These are phyloP conservation scores for Polyporus arcularius DNA, from an alignment of 768 basidiomycete species.

Conservation along the genomic window DNA sequence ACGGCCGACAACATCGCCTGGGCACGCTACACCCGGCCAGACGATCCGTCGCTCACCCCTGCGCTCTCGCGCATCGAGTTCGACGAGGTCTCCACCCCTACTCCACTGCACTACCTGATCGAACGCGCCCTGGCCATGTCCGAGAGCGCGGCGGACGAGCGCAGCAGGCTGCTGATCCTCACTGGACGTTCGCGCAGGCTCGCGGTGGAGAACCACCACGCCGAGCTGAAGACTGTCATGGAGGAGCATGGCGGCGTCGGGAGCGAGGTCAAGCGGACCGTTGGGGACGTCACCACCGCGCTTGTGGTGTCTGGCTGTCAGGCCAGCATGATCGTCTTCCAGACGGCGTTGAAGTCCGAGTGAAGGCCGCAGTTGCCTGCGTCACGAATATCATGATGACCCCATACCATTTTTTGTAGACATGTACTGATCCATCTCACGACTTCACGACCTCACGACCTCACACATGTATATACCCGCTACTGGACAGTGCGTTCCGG, in stretches of 20 bases:
- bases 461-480: neutral
- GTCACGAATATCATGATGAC: neutral
- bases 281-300: slow-evolving; percentile 83
- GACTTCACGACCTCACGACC: no score
- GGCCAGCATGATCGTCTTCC: slow-evolving; percentile 67
- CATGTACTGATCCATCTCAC: neutral
- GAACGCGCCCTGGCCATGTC: slow-evolving; percentile 39
- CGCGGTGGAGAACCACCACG: slow-evolving; percentile 68
- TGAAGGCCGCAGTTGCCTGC: neutral
- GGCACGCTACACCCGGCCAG: slow-evolving; percentile 54
- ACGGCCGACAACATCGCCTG: slow-evolving; percentile 83
- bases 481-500: no score
- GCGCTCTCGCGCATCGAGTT: slow-evolving; percentile 67
- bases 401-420: neutral
- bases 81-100: slow-evolving; percentile 51
- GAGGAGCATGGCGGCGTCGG: slow-evolving; percentile 56
- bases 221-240: slow-evolving; percentile 69
- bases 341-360: slow-evolving; percentile 40
- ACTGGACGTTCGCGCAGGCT: slow-evolving; percentile 75
- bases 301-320: slow-evolving; percentile 65
- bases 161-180: slow-evolving; percentile 53
- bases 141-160: slow-evolving; percentile 14
- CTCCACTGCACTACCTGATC: slow-evolving; percentile 59
- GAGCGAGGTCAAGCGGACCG: slow-evolving; percentile 72
- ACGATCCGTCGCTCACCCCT: slow-evolving; percentile 19